Conservation (phyloP, 495 filamentous ascomycete genomes). For the Aspergillus bridgeri region DNA sequence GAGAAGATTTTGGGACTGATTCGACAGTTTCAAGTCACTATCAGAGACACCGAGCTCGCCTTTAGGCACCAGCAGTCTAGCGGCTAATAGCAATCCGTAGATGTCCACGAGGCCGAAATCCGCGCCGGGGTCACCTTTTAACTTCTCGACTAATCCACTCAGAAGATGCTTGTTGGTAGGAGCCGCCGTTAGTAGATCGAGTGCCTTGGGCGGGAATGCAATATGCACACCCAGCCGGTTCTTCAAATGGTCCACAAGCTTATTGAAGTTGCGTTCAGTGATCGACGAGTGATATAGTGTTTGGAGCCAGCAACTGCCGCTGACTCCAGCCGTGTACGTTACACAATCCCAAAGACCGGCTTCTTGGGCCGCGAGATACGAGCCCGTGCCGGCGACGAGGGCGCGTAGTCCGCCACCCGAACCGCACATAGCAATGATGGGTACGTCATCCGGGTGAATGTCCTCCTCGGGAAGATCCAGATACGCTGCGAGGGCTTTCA, state of each 20-base stretch:
- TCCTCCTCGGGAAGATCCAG: conserved; percentile 71
- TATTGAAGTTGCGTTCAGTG: conserved; percentile 56
- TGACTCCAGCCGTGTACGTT: conserved; percentile 92
- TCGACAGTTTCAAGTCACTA: conserved; percentile 82
- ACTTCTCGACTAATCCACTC: conserved; percentile 82
- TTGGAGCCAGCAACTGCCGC: conserved; percentile 94
- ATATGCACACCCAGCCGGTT: conserved; percentile 79
- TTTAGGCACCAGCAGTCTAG: conserved; percentile 78
- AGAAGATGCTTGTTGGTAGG: conserved; percentile 93
- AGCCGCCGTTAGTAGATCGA: conserved; percentile 69
- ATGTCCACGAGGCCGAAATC: conserved; percentile 89
- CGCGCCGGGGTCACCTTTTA: conserved; percentile 74
- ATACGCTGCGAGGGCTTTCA: conserved; percentile 73
- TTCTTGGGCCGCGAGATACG: conserved; percentile 74
- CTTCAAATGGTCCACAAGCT: conserved; percentile 80
- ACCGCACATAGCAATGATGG: conserved; percentile 86
- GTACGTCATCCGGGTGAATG: conserved; percentile 89
- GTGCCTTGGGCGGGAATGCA: conserved; percentile 81
- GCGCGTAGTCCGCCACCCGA: conserved; percentile 90
- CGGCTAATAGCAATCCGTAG: conserved; percentile 82
- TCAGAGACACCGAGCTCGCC: conserved; percentile 74
- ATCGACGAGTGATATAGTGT: conserved; percentile 85
- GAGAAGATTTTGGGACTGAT: conserved; percentile 67
- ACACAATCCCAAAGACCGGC: conserved; percentile 87
- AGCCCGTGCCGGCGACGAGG: conserved; percentile 83